These are phyloP conservation scores for Aureobasidium namibiae DNA, from an alignment of 2,329 filamentous ascomycete genomes.

Conservation along the genomic window DNA sequence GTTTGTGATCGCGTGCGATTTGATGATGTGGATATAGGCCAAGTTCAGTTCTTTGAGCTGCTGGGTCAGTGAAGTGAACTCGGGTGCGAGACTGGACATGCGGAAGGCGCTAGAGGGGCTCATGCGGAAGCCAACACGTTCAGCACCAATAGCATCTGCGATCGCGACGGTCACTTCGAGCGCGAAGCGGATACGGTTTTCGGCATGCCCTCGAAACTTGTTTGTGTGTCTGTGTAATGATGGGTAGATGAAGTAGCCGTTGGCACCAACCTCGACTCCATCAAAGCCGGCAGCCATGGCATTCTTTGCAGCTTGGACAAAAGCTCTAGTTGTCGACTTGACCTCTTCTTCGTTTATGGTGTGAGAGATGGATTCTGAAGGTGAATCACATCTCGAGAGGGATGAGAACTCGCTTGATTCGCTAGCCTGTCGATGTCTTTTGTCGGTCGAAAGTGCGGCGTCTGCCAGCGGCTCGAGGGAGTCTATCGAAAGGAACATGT, in stretches of 20 bases:
- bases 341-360: conserved; percentile 32
- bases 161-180: conserved; percentile 47
- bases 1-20: conserved; percentile 44
- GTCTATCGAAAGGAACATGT: conserved; percentile 56
- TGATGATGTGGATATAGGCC: conserved; percentile 55
- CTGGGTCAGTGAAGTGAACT: conserved; percentile 51
- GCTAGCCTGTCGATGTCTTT: conserved; percentile 24
- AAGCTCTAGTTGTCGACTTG: conserved; percentile 27
- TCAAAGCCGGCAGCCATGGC: conserved; percentile 49
- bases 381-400: conserved; percentile 3
- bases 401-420: conserved; percentile 16
- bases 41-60: conserved; percentile 43
- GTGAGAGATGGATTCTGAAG: conserved; percentile 21
- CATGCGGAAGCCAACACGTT: conserved; percentile 49
- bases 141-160: conserved; percentile 41
- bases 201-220: conserved; percentile 38
- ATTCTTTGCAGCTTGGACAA: conserved; percentile 36
- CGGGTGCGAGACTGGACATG: conserved; percentile 54
- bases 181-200: conserved; percentile 43
- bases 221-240: conserved; percentile 54
- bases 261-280: conserved; percentile 45
- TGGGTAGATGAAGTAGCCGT: conserved; percentile 53
- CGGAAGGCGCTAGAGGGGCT: conserved; percentile 51
- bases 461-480: conserved; percentile 49
- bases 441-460: conserved; percentile 24